Percentiles rank a stretch among this genome's conserved stretches.
phyloP scores from a whole-genome alignment of 2,329 filamentous ascomycete genomes.

The Aureobasidium melanogenum region DNA sequence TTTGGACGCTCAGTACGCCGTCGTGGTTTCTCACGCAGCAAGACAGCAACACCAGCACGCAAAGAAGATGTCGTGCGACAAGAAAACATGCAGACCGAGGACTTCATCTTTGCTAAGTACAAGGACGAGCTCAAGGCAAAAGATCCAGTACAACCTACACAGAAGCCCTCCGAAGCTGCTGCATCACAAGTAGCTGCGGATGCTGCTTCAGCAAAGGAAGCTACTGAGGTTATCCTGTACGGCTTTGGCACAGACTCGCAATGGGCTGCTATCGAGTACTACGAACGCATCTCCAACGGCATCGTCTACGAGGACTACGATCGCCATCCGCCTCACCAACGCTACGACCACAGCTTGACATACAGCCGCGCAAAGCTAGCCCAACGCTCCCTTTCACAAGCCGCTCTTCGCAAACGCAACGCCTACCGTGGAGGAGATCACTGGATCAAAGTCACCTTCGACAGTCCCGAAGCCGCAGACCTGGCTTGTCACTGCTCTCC shows the following conservation, averaged over 20 bases:
- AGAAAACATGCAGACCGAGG: slow-evolving; percentile 37
- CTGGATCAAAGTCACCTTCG: slow-evolving; percentile 63
- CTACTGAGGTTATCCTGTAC: slow-evolving; percentile 75
- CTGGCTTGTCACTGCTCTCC: slow-evolving; percentile 39
- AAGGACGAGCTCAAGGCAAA: slow-evolving; percentile 17
- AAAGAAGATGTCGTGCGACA: slow-evolving; percentile 44
- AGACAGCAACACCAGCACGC: slow-evolving; percentile 49
- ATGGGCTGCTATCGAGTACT: slow-evolving; percentile 84
- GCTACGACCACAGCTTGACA: slow-evolving; percentile 65
- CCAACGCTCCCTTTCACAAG: slow-evolving; percentile 56
- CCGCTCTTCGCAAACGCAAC: slow-evolving; percentile 72
- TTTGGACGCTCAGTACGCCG: slow-evolving; percentile 45
- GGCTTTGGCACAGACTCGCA: slow-evolving; percentile 62
- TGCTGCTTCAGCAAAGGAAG: slow-evolving; percentile 40
- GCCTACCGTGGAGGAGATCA: slow-evolving; percentile 74
- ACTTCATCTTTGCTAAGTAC: slow-evolving; percentile 36
- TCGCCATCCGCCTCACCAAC: slow-evolving; percentile 65
- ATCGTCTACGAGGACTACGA: slow-evolving; percentile 89
- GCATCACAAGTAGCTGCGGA: slow-evolving; percentile 19
- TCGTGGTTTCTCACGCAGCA: slow-evolving; percentile 37
- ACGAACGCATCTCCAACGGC: slow-evolving; percentile 71
- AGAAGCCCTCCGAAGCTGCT: slow-evolving; percentile 15
- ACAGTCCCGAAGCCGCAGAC: slow-evolving; percentile 40
- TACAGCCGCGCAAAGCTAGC: slow-evolving; percentile 64
- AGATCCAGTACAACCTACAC: slow-evolving; percentile 13